phyloP scores from a whole-genome alignment of 495 filamentous ascomycete species.

The Achaetomiella virescens region DNA sequence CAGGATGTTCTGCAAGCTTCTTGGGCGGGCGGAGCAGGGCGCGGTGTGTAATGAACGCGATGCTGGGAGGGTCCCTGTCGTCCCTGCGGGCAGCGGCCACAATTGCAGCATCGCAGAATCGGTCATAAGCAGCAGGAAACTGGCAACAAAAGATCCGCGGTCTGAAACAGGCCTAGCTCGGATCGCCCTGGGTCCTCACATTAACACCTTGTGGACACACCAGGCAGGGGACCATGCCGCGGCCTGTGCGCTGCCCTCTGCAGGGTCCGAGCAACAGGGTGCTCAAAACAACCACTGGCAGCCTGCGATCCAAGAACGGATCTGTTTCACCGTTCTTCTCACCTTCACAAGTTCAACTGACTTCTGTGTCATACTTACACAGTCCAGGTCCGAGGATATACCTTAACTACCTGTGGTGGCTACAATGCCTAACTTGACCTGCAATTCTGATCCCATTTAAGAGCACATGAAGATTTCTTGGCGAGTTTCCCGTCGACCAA shows the following conservation, averaged over 20 bases:
- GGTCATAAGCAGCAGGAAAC: conserved; percentile 17
- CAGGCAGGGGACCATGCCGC: not conserved
- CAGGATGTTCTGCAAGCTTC: conserved; percentile 8
- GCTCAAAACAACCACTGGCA: not conserved
- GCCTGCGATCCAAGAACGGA: not conserved
- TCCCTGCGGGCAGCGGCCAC: conserved; percentile 3
- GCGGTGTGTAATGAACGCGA: conserved; percentile 4
- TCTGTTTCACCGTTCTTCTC: too few relatives aligned
- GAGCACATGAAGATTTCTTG: too few relatives aligned
- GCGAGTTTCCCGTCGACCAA: too few relatives aligned
- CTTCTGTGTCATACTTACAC: too few relatives aligned
- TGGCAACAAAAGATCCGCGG: conserved; percentile 14
- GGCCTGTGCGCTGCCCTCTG: conserved; percentile 7
- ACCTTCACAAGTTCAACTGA: too few relatives aligned
- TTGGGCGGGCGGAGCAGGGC: not conserved
- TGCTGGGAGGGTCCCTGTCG: not conserved
- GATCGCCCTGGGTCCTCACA: conserved; percentile 9
- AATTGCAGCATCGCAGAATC: conserved; percentile 21
- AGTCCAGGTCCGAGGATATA: too few relatives aligned
- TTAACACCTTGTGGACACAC: not conserved
- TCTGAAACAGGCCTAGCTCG: conserved; percentile 28
- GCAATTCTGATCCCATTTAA: too few relatives aligned
- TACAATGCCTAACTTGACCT: too few relatives aligned
- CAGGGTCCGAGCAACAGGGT: not conserved
- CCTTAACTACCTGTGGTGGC: too few relatives aligned